phyloP scores from a whole-genome alignment of 1,139 yeast genomes.

The Debaryomyces sp. region DNA sequence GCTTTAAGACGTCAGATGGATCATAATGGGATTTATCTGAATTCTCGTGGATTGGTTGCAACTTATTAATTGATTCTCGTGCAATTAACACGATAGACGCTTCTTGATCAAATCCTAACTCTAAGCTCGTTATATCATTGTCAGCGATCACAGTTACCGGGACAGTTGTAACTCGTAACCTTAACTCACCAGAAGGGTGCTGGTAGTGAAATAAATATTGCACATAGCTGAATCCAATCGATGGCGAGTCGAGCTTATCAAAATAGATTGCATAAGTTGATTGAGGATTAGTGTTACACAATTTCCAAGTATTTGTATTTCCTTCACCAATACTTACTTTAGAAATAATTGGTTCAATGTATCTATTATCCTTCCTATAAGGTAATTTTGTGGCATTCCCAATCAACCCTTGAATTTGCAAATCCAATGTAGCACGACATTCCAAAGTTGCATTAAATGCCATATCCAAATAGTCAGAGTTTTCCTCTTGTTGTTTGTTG shows the following conservation, averaged over 20 bases:
- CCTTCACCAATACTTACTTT: conserved; percentile 48
- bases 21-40: conserved; percentile 51
- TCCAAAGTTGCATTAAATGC: conserved; percentile 64
- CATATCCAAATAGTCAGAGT: conserved; percentile 41
- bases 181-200: conserved; percentile 49
- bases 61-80: conserved; percentile 51
- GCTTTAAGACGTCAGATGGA: conserved; percentile 74
- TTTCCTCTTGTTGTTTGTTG: conserved; percentile 30
- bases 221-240: conserved; percentile 40
- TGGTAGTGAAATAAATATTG: conserved; percentile 83
- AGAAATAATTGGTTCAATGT: conserved; percentile 28
- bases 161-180: conserved; percentile 54
- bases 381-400: conserved; percentile 58
- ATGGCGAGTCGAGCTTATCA: conserved; percentile 48
- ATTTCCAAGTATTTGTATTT: conserved; percentile 62
- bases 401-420: conserved; percentile 58
- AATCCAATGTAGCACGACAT: conserved; percentile 49
- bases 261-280: conserved; percentile 61
- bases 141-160: conserved; percentile 47
- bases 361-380: conserved; percentile 27
- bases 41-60: conserved; percentile 31
- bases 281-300: conserved; percentile 57
- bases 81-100: conserved; percentile 68
- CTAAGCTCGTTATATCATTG: conserved; percentile 41
- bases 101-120: conserved; percentile 64